Evolutionary conservation across 495 filamentous ascomycete species (phyloP), one percentile per base, ranked within the genome.

Genomic region (Clavariopsis aquatica): DNA sequence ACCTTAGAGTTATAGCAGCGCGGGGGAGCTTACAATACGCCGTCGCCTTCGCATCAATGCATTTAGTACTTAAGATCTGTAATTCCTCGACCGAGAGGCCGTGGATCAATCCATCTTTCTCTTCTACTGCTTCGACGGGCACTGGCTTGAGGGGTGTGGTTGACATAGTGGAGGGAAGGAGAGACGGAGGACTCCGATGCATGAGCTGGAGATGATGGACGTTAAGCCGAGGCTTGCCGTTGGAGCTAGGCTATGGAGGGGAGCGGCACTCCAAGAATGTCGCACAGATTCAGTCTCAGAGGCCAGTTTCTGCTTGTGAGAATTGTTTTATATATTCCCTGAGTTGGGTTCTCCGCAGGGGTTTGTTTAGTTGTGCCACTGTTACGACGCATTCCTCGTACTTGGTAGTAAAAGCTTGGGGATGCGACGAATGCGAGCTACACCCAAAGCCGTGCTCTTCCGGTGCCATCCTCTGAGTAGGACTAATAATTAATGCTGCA

Each of bases 1-100:
- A 3, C 4, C 5, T 6, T 43, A 10, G 5, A 43, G 13, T 10
- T 17, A n/a, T 6, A 6, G 38, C 31, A 43, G 38, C 15, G 56
- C 15, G 51, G 49, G 49, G 38, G 20, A 60, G 34, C 80, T 62
- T 76, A 82, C 91, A 93, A 80, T 96, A 95, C 41, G 92, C 89
- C n/a, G 78, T 75, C 9, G 77, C 80, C 74, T 92, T 93, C 64
- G 91, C 90, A 31, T 81, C 81, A 24, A 80, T 77, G 51, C 85
- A 83, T 66, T 82, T 82, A 27, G 73, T 68, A 12, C 80, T 82
- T 45, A 96, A 84, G 29, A 78, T 78, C 57, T 78, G 60, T 68
- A 93, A 82, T 70, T 93, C 86, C 27, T 76, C 69, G 7, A 76
- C 69, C 5, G 84, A 80, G 13, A 93, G 78, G 41, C 78, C 72